Conservation (phyloP, 176 grass and related monocot genomes). For the Oryza meridionalis region DNA sequence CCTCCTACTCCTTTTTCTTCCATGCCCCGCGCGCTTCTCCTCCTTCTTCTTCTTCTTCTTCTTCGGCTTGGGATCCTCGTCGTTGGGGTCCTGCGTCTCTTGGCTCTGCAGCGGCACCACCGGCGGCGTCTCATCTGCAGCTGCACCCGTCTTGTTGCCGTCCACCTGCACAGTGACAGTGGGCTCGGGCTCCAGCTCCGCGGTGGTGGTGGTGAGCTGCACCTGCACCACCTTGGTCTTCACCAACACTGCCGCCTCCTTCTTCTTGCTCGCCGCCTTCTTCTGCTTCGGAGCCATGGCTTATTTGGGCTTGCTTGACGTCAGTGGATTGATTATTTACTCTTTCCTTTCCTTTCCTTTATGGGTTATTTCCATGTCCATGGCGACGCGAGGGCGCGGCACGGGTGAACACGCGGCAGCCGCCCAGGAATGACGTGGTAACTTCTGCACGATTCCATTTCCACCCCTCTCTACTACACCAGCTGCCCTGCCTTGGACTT, state of each 20-base stretch:
- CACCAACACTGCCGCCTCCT: constrained; percentile 35
- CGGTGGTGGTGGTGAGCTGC: constrained; percentile 33
- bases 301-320: too few species aligned
- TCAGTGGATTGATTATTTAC: too few species aligned
- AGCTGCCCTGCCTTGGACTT: not conserved
- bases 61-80: too few species aligned
- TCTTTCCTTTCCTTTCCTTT: too few species aligned
- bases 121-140: not conserved
- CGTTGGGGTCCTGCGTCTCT: constrained; percentile 42
- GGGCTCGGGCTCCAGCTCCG: not conserved
- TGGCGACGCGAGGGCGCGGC: too few species aligned
- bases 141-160: too few species aligned
- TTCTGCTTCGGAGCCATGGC: not conserved
- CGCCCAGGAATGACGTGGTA: not conserved
- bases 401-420: not conserved
- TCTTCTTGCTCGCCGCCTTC: not conserved
- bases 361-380: too few species aligned
- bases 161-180: not conserved
- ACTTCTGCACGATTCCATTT: not conserved
- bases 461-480: too few species aligned
- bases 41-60: not conserved
- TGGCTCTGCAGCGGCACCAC: constrained; percentile 31
- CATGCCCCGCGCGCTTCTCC: not conserved
- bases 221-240: constrained; percentile 62
- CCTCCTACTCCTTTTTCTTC: not conserved